Evolutionary conservation across 2,329 filamentous ascomycete genomes (phyloP).

Genomic region (Neonectria sp.): DNA sequence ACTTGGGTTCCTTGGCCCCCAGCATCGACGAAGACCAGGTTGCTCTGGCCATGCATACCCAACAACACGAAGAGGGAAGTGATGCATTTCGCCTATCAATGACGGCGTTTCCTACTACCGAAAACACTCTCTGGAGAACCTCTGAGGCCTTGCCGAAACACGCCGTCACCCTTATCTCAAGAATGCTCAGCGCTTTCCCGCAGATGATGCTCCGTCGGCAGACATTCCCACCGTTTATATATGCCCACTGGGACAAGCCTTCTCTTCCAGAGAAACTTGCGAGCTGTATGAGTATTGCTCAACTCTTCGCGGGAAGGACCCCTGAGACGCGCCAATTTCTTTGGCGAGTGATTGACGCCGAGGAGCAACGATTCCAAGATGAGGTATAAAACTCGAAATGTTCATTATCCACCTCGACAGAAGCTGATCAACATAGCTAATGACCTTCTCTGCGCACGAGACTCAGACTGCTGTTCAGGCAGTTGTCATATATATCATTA

Average conservation of each 20-base stretch:
- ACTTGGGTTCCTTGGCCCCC: background rate
- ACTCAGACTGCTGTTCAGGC: conserved; percentile 43
- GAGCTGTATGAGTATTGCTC: conserved; percentile 46
- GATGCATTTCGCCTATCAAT: background rate
- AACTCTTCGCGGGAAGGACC: conserved; percentile 43
- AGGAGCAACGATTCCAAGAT: conserved; percentile 40
- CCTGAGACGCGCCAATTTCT: conserved; percentile 44
- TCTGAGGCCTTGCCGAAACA: conserved; percentile 21
- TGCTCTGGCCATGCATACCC: background rate
- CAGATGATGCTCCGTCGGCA: conserved; percentile 51
- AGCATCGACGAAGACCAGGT: background rate
- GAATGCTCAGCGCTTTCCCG: conserved; percentile 47
- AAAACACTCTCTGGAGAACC: conserved; percentile 1
- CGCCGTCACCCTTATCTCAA: conserved; percentile 42
- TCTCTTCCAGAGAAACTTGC: conserved; percentile 40
- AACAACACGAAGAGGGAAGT: background rate
- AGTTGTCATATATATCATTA: conserved; percentile 50
- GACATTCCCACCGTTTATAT: conserved; percentile 51
- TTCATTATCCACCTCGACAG: background rate
- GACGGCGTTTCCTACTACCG: background rate
- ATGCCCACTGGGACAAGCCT: conserved; percentile 44
- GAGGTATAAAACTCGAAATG: conserved; percentile 28
- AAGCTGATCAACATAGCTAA: conserved; percentile 14
- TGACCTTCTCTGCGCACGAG: conserved; percentile 10
- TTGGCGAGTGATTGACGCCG: conserved; percentile 46